Evolutionary conservation across 73 alveolate species (phyloP).

Genomic region (Blepharisma stoltei): DNA sequence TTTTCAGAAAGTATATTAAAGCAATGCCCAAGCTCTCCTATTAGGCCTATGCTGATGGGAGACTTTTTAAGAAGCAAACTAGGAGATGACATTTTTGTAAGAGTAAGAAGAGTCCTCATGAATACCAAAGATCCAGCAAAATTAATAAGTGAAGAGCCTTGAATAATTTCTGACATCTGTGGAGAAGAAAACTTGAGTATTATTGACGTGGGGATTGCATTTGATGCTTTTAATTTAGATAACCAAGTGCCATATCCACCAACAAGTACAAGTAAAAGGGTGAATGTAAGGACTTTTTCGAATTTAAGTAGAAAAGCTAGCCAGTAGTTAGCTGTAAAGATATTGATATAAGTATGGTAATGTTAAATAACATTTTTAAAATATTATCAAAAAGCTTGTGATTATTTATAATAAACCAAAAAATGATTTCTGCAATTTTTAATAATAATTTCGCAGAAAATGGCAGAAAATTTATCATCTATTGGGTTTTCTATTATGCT

Average conservation of each 20-base stretch:
- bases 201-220: constrained; percentile 34
- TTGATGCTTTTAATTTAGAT: constrained; percentile 23
- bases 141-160: constrained; percentile 13
- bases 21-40: constrained; percentile 24
- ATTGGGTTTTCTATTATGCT: too few relatives aligned
- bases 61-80: constrained; percentile 10
- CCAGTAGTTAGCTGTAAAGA: too few relatives aligned
- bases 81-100: constrained; percentile 17
- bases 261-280: too few relatives aligned
- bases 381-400: too few relatives aligned
- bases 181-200: constrained; percentile 29
- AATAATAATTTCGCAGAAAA: too few relatives aligned
- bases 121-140: constrained; percentile 6
- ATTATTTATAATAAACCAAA: too few relatives aligned
- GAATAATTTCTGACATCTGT: constrained; percentile 11
- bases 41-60: constrained; percentile 26
- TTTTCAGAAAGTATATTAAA: constrained; percentile 30
- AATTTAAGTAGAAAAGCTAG: too few relatives aligned
- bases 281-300: too few relatives aligned
- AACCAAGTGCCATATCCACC: constrained; percentile 6
- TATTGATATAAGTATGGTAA: too few relatives aligned
- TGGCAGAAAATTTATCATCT: too few relatives aligned
- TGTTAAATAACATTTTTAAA: too few relatives aligned
- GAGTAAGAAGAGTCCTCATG: constrained; percentile 10
- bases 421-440: too few relatives aligned